phyloP scores from a whole-genome alignment of 148 eudicot species.

The Diospyros lotus region DNA sequence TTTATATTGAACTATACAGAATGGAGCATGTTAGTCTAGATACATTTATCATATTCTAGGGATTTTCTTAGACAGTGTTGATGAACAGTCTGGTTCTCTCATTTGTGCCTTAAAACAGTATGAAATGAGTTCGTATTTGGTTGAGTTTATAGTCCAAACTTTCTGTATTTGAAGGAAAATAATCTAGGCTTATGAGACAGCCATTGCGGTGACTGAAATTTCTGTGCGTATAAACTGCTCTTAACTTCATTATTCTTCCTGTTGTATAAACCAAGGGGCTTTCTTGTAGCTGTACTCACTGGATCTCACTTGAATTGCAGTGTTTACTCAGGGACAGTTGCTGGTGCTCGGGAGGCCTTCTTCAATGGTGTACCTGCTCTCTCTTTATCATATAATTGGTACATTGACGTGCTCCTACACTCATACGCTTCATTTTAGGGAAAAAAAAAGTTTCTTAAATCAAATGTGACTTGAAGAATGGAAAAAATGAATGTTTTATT shows the following conservation, averaged over 20 bases:
- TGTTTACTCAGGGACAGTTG: constrained; percentile 95
- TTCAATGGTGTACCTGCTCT: constrained; percentile 65
- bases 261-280: background rate
- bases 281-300: constrained; percentile 3
- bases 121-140: background rate
- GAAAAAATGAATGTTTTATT: background rate
- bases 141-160: background rate
- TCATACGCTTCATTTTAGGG: background rate
- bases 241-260: background rate
- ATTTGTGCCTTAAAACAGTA: background rate
- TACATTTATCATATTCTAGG: background rate
- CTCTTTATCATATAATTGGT: constrained; percentile 92
- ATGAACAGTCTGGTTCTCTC: background rate
- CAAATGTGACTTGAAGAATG: background rate
- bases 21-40: background rate
- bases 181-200: background rate
- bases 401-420: constrained; percentile 8
- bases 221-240: background rate
- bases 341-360: constrained; percentile 95
- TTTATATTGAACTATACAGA: background rate
- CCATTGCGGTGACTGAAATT: background rate
- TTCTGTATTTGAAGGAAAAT: background rate
- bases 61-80: background rate
- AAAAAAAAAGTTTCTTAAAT: background rate
- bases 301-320: constrained; percentile 31